A percentile compares a stretch with the other conserved stretches of the same genome.
Conservation (phyloP, 768 basidiomycete species). For the Mycena metata region DNA sequence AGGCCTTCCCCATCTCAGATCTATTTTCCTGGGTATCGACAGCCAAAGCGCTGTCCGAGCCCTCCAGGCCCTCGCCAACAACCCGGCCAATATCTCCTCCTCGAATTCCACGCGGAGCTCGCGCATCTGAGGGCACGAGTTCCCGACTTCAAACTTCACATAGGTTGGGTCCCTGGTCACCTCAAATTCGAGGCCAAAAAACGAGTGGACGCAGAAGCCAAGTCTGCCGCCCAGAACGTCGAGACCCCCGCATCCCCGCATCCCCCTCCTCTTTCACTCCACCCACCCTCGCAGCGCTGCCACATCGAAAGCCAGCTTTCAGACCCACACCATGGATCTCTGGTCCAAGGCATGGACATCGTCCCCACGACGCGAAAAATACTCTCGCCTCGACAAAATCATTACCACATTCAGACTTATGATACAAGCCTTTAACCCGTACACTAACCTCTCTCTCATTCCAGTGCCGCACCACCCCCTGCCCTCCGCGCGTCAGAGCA, state of each 20-base stretch:
- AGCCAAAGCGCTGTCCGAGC: conserved; percentile 35
- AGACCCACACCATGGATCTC: too few species aligned
- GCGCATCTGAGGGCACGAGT: not conserved
- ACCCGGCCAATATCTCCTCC: conserved; percentile 30
- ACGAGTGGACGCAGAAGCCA: conserved; percentile 29
- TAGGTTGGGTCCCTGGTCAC: conserved; percentile 35
- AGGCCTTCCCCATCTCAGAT: conserved; percentile 9
- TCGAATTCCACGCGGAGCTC: conserved; percentile 25
- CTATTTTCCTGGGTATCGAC: conserved; percentile 27
- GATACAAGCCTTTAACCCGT: too few species aligned
- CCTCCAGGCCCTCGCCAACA: not conserved
- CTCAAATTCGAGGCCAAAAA: conserved; percentile 32
- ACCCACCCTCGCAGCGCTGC: too few species aligned
- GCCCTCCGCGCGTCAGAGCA: too few species aligned
- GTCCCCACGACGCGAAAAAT: too few species aligned
- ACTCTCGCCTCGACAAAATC: too few species aligned
- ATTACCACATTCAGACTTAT: too few species aligned
- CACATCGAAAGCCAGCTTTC: too few species aligned
- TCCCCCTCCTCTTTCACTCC: not conserved
- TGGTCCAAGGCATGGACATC: too few species aligned
- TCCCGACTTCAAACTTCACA: conserved; percentile 1
- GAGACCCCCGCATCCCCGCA: too few species aligned
- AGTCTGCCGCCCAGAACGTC: conserved; percentile 8
- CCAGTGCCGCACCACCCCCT: too few species aligned
- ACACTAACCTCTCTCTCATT: too few species aligned